phyloP scores from a whole-genome alignment of 345 rosid species.

The Aquilaria malaccensis region DNA sequence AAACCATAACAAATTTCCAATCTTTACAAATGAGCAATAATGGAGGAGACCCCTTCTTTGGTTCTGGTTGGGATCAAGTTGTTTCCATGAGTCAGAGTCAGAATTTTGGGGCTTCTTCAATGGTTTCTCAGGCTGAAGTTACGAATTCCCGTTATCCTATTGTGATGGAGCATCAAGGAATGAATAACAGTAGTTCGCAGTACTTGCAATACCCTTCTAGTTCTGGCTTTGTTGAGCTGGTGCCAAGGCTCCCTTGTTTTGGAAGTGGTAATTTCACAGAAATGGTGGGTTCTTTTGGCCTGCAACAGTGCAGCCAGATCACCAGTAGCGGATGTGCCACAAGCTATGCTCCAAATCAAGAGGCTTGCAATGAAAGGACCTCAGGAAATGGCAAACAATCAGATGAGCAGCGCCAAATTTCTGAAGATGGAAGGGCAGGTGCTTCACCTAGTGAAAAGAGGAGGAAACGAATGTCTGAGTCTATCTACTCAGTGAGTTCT shows the following conservation, averaged over 20 bases:
- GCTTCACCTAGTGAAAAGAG: constrained; percentile 48
- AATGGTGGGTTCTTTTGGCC: constrained; percentile 39
- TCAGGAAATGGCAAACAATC: constrained; percentile 28
- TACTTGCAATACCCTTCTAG: constrained; percentile 53
- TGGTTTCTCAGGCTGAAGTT: constrained; percentile 48
- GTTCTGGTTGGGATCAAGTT: constrained; percentile 76
- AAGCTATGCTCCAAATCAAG: constrained; percentile 33
- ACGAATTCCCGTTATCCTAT: constrained; percentile 44
- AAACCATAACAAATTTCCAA: constrained; percentile 30
- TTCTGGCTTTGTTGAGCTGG: constrained; percentile 43
- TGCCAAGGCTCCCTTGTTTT: constrained; percentile 46
- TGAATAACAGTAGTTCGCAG: constrained; percentile 31
- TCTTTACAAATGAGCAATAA: constrained; percentile 36
- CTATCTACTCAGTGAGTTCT: constrained; percentile 32
- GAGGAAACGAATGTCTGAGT: constrained; percentile 44
- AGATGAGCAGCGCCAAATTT: constrained; percentile 38
- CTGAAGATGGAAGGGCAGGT: constrained; percentile 38
- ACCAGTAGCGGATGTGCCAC: constrained; percentile 25
- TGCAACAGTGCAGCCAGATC: constrained; percentile 32
- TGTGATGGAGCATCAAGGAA: constrained; percentile 51
- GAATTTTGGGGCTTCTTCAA: constrained; percentile 42
- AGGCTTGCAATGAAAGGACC: constrained; percentile 33
- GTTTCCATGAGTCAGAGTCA: constrained; percentile 37
- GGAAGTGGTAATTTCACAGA: constrained; percentile 61
- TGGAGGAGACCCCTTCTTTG: constrained; percentile 47